These are phyloP conservation scores for Bauhinia variegata DNA, from an alignment of 306 rosid species.

Conservation along the genomic window DNA sequence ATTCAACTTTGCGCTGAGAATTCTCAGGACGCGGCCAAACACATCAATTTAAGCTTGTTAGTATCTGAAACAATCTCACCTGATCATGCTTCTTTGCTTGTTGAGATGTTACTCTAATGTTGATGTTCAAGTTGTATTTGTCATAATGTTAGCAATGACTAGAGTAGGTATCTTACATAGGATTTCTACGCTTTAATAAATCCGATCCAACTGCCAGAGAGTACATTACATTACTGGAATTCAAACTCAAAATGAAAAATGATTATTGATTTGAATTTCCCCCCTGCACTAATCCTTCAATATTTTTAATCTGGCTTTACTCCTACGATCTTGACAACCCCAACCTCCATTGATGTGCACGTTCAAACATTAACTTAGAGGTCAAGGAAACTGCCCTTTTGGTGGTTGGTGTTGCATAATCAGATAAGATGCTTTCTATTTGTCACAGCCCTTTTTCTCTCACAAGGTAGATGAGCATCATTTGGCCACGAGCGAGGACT, in stretches of 20 bases:
- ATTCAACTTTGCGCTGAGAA: neutral
- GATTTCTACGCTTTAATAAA: constrained; percentile 2
- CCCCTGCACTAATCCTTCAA: constrained; percentile 3
- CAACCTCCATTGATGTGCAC: constrained; percentile 23
- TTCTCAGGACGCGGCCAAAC: constrained; percentile 5
- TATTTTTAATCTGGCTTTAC: neutral
- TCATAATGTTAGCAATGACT: constrained; percentile 19
- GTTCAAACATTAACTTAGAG: constrained; percentile 43
- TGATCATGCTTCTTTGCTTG: neutral
- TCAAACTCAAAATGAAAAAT: constrained; percentile 16
- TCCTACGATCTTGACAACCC: constrained; percentile 2
- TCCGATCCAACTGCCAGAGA: constrained; percentile 43
- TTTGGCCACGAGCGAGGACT: constrained; percentile 22
- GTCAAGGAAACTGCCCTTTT: constrained; percentile 44
- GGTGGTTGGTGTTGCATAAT: constrained; percentile 33
- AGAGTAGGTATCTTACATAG: neutral
- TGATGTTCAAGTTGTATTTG: constrained; percentile 11
- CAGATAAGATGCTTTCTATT: constrained; percentile 21
- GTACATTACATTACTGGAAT: constrained; percentile 7
- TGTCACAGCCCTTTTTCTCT: constrained; percentile 17
- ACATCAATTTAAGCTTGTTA: neutral
- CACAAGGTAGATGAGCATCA: constrained; percentile 37
- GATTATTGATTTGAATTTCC: neutral
- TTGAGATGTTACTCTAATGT: constrained; percentile 17
- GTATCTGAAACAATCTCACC: too few relatives aligned